Percentiles rank a stretch among this genome's conserved stretches.
Conservation (phyloP, 2,329 filamentous ascomycete species). For the Neofusicoccum sp. region DNA sequence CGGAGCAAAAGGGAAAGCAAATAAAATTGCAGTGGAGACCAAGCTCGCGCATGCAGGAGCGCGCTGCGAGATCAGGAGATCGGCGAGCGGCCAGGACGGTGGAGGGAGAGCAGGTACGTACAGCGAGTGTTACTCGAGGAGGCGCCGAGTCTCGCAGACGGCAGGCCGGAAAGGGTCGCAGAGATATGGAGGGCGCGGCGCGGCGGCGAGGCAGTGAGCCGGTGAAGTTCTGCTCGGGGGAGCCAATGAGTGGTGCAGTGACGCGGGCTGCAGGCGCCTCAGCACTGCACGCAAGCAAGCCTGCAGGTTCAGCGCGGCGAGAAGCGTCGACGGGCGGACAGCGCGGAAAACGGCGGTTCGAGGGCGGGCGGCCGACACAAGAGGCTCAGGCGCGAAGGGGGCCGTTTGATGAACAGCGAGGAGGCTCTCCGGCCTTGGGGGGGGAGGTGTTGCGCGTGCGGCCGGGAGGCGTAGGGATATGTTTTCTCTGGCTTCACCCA, state of each 20-base stretch:
- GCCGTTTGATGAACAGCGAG: conserved; percentile 1
- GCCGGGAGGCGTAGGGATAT: conserved; percentile 15
- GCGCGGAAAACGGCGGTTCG: conserved; percentile 4
- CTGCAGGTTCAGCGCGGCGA: conserved; percentile 12
- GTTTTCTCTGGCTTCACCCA: conserved; percentile 16
- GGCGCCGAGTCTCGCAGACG: conserved; percentile 7
- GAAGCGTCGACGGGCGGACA: conserved; percentile 14
- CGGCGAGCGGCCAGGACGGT: conserved; percentile 1
- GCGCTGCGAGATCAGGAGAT: conserved; percentile 12
- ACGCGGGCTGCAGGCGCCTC: conserved; percentile 16
- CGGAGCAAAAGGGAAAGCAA: conserved; percentile 13
- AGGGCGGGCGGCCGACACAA: not conserved
- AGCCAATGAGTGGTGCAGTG: conserved; percentile 17
- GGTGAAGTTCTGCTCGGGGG: conserved; percentile 13
- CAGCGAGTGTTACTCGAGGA: conserved; percentile 15
- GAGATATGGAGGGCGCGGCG: conserved; percentile 7
- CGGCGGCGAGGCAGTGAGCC: conserved; percentile 9
- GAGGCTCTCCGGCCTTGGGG: conserved; percentile 12
- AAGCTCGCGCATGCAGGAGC: conserved; percentile 16
- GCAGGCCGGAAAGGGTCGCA: not conserved
- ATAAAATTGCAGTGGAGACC: conserved; percentile 17
- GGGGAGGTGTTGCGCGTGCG: conserved; percentile 8
- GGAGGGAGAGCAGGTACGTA: conserved; percentile 12
- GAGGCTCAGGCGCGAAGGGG: conserved; percentile 6
- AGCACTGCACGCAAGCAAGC: conserved; percentile 9